Evolutionary conservation across 2,329 filamentous ascomycete genomes (phyloP).

Genomic region (Apiospora phragmitis): DNA sequence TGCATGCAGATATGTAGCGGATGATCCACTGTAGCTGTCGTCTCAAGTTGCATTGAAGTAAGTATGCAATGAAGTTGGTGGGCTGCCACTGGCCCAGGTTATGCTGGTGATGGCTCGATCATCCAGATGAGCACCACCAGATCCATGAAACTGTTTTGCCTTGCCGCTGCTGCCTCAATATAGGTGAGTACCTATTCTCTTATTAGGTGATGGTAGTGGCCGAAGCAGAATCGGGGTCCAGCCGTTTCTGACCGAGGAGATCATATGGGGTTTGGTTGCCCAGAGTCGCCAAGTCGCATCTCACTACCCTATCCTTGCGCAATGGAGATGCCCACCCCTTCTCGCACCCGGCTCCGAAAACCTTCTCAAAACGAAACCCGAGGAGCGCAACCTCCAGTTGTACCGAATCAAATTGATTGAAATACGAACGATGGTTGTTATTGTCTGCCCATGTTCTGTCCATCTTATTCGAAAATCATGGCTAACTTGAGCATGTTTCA

Average conservation of each 20-base stretch:
- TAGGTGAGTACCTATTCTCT: neutral
- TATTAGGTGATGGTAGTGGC: neutral
- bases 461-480: neutral
- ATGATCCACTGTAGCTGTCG: neutral
- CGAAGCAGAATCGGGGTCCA: neutral
- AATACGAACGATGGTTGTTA: neutral
- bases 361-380: neutral
- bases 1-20: neutral
- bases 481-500: neutral
- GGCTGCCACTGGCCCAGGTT: neutral
- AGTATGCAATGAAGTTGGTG: neutral
- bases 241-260: neutral
- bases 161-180: neutral
- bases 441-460: neutral
- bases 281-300: neutral
- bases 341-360: neutral
- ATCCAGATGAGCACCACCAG: no score
- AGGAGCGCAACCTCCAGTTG: neutral
- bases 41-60: neutral
- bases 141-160: neutral
- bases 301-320: neutral
- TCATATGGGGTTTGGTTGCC: neutral
- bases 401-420: neutral
- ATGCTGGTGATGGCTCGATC: neutral
- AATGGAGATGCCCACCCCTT: neutral